Percentiles rank a stretch among this genome's conserved stretches.
phyloP scores from a whole-genome alignment of 768 basidiomycete genomes.

The Tephrocybe sp. region DNA sequence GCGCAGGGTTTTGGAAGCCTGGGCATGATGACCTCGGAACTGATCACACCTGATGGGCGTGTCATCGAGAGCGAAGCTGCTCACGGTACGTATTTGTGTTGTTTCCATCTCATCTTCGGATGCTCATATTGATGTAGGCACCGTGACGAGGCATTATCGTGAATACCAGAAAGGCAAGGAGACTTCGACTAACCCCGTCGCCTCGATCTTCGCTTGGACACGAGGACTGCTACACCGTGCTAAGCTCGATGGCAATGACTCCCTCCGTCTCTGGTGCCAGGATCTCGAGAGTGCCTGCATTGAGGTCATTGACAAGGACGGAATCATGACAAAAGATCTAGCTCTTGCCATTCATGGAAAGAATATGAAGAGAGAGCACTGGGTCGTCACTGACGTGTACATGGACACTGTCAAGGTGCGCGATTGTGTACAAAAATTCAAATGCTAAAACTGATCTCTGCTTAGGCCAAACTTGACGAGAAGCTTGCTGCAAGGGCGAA shows the following conservation, averaged over 20 bases:
- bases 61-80: slow-evolving; percentile 96
- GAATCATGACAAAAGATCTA: slow-evolving; percentile 96
- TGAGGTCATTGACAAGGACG: slow-evolving; percentile 88
- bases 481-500: slow-evolving; percentile 13
- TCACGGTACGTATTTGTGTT: slow-evolving; percentile 56
- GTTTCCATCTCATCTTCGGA: not conserved
- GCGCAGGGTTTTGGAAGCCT: slow-evolving; percentile 96
- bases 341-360: slow-evolving; percentile 93
- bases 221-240: slow-evolving; percentile 92
- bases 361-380: slow-evolving; percentile 89
- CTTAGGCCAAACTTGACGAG: slow-evolving; percentile 17
- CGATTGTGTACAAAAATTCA: not conserved
- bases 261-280: slow-evolving; percentile 69
- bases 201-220: slow-evolving; percentile 99
- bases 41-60: slow-evolving; percentile 92
- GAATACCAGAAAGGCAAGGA: slow-evolving; percentile 97
- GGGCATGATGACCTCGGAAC: slow-evolving; percentile 98
- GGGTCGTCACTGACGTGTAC: slow-evolving; percentile 93
- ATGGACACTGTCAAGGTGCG: slow-evolving; percentile 91
- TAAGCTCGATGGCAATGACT: slow-evolving; percentile 83
- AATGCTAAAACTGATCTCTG: not conserved
- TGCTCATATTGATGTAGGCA: slow-evolving; percentile 39
- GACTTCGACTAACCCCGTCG: slow-evolving; percentile 98
- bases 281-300: slow-evolving; percentile 87
- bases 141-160: slow-evolving; percentile 95